phyloP scores from a whole-genome alignment of 2,329 filamentous ascomycete genomes.

The Aspergillus phoenicis region DNA sequence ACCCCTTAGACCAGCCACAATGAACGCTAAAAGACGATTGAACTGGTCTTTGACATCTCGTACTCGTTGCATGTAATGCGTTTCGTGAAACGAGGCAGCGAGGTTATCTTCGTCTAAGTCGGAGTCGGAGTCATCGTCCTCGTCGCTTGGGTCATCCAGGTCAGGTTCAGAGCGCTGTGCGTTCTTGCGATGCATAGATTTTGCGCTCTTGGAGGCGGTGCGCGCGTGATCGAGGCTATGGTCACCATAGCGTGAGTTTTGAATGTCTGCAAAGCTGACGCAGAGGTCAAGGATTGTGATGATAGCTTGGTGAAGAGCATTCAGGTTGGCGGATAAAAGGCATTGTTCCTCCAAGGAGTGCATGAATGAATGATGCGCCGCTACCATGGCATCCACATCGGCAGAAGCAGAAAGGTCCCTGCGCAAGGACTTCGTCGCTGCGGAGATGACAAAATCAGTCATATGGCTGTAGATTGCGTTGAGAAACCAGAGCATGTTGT shows the following conservation, averaged over 20 bases:
- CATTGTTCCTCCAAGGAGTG: slow-evolving; percentile 66
- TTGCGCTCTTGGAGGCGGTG: slow-evolving; percentile 17
- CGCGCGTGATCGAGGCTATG: slow-evolving; percentile 38
- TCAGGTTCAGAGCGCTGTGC: slow-evolving; percentile 23
- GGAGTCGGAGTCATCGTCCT: slow-evolving; percentile 39
- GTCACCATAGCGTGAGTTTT: slow-evolving; percentile 45
- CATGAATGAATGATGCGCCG: slow-evolving; percentile 66
- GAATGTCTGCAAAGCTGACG: slow-evolving; percentile 67
- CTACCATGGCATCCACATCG: slow-evolving; percentile 81
- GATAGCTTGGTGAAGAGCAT: slow-evolving; percentile 71
- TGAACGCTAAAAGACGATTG: slow-evolving; percentile 67
- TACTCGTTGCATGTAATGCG: slow-evolving; percentile 57
- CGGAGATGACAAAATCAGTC: slow-evolving; percentile 69
- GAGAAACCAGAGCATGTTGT: slow-evolving; percentile 75
- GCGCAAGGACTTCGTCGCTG: slow-evolving; percentile 60
- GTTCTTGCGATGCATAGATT: slow-evolving; percentile 9
- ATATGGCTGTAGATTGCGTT: slow-evolving; percentile 75
- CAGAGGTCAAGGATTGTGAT: slow-evolving; percentile 76
- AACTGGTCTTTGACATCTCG: slow-evolving; percentile 64
- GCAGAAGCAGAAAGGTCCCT: slow-evolving; percentile 60
- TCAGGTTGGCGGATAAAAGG: slow-evolving; percentile 68
- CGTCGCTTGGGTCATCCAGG: slow-evolving; percentile 21
- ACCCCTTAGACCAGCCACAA: slow-evolving; percentile 71
- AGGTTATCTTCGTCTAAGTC: slow-evolving; percentile 27
- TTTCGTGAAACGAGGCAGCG: slow-evolving; percentile 39